Percentiles rank a stretch among this genome's conserved stretches.
Evolutionary conservation across 1,284 basidiomycete genomes (phyloP).

Genomic region (Ustilago nuda): DNA sequence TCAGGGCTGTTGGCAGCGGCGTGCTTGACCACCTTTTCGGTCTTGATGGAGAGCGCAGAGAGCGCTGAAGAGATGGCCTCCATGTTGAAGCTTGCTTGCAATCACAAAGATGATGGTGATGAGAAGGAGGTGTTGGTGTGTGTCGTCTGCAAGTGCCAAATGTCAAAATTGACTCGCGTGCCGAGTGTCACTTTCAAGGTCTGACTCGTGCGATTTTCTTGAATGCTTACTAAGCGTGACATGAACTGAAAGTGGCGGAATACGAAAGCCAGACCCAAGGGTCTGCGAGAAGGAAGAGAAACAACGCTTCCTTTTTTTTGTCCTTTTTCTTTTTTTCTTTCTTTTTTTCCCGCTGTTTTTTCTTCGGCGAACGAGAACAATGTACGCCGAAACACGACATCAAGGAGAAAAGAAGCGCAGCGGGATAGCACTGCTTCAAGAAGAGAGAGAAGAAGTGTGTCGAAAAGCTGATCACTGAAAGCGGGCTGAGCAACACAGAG

Average conservation of each 20-base stretch:
- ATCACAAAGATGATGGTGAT: slow-evolving; percentile 1
- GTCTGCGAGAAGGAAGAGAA: neutral
- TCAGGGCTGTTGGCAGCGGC: slow-evolving; percentile 56
- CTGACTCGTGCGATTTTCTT: slow-evolving; percentile 29
- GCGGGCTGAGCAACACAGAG: slow-evolving; percentile 1
- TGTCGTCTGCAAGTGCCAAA: neutral
- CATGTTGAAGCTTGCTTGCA: slow-evolving; percentile 17
- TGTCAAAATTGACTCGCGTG: slow-evolving; percentile 25
- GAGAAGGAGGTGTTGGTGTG: neutral
- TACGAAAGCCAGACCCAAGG: slow-evolving; percentile 9
- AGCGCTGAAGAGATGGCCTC: slow-evolving; percentile 55
- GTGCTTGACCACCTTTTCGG: slow-evolving; percentile 57
- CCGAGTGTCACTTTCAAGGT: slow-evolving; percentile 34
- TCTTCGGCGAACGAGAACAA: no score
- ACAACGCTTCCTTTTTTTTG: slow-evolving; percentile 2
- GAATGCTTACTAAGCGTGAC: slow-evolving; percentile 31
- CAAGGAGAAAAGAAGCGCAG: slow-evolving; percentile 3
- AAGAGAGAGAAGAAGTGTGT: neutral
- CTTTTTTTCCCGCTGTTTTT: neutral
- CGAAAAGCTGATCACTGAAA: neutral
- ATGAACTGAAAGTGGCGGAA: neutral
- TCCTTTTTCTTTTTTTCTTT: no score
- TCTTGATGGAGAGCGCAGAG: slow-evolving; percentile 53
- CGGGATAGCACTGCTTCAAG: no score
- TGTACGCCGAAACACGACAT: slow-evolving; percentile 28